Evolutionary conservation across 2,329 filamentous ascomycete species (phyloP), one percentile per base, ranked within the genome.

Genomic region (Microsporum canis): DNA sequence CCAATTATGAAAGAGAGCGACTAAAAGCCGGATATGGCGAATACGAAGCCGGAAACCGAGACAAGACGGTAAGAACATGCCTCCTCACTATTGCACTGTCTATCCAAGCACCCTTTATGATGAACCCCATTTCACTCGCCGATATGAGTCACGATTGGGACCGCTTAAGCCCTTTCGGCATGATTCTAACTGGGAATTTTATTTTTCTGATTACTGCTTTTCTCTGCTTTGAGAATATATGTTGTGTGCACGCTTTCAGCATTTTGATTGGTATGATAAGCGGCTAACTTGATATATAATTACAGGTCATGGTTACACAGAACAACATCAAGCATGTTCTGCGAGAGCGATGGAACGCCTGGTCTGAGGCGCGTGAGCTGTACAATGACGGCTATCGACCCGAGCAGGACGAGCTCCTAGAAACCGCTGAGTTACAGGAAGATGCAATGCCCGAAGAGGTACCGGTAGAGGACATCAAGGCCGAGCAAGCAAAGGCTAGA

Each of bases 341-440:
- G 69, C 92, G 89, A 39, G 91, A 96, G 76, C 83, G 92, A 69
- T 94, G 84, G 77, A 92, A 96, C 76, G 83, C 88, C 7, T 97
- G 90, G 88, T 73, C 74, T 61, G 74, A 76, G 43, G 75, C 74
- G 38, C 68, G 70, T 59, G 68, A 69, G 43, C 66, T 75, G 45
- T 76, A 73, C 61, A 64, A 72, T 33, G 65, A 67, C 27, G 73
- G 73, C 55, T 71, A 72, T 57, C 70, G 72, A 49, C 73, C 74
- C 39, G 68, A 73, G 51, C 68, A 67, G 10, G 57, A 60, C 31
- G 33, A 63, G 5, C 57, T 64, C 41, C 60, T 62, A n/a, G 63
- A 65, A 12, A 62, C 62, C 7, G 31, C 31, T 31, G 31, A 55
- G 33, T 6, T 3, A 4, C 49, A 29, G 27, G 59, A 61, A 7